Conservation (phyloP, 805 yeast species). For the Jamesozyma jinghongensis region DNA sequence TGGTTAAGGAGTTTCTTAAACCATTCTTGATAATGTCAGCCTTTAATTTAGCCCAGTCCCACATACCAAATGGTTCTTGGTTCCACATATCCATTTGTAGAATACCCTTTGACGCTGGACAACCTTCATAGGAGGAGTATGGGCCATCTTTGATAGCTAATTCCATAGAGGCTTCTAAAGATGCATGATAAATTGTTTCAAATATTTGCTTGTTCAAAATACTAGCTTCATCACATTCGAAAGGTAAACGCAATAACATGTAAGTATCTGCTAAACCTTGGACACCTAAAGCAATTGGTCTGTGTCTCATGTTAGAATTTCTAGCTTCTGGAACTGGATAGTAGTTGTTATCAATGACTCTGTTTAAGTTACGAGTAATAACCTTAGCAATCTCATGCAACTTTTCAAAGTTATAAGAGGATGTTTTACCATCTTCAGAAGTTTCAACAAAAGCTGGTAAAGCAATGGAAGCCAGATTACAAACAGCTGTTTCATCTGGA, state of each 20-base stretch:
- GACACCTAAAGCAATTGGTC: slow-evolving; percentile 92
- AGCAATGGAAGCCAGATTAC: slow-evolving; percentile 85
- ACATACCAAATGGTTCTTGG: slow-evolving; percentile 61
- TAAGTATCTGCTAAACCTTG: slow-evolving; percentile 94
- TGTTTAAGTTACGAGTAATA: slow-evolving; percentile 65
- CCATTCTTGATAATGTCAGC: slow-evolving; percentile 53
- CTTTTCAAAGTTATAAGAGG: slow-evolving; percentile 56
- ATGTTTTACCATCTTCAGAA: slow-evolving; percentile 34
- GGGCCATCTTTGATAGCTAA: slow-evolving; percentile 59
- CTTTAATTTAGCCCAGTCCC: slow-evolving; percentile 76
- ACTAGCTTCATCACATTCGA: slow-evolving; percentile 75
- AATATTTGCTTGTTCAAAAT: slow-evolving; percentile 72
- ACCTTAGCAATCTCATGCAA: slow-evolving; percentile 72
- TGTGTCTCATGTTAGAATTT: slow-evolving; percentile 61
- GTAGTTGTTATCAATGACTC: slow-evolving; percentile 68
- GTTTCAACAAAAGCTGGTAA: slow-evolving; percentile 62
- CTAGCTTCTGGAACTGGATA: slow-evolving; percentile 77
- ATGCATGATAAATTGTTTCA: slow-evolving; percentile 93
- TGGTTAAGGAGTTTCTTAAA: slow-evolving; percentile 72
- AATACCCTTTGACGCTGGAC: slow-evolving; percentile 80
- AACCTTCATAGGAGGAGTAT: slow-evolving; percentile 66
- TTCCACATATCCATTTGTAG: slow-evolving; percentile 87
- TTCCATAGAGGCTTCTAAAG: slow-evolving; percentile 78
- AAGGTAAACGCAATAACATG: slow-evolving; percentile 70
- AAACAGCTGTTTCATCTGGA: slow-evolving; percentile 84